Percentiles rank a stretch among this genome's conserved stretches.
These are phyloP conservation scores for Urochloa ruziziensis DNA, from an alignment of 176 grass and related monocot genomes.

Conservation along the genomic window DNA sequence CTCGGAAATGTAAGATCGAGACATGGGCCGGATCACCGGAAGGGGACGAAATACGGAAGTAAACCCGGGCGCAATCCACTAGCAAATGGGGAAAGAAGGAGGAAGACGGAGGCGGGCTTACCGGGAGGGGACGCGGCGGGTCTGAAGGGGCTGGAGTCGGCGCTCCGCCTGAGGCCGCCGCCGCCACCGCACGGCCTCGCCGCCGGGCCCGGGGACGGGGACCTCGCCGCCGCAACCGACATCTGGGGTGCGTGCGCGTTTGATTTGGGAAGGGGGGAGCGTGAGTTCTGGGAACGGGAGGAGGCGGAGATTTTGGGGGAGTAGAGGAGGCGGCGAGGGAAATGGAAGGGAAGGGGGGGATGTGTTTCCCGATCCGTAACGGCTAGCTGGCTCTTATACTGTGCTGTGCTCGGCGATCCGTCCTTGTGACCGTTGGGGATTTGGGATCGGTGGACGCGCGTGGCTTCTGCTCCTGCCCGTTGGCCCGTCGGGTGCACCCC, in stretches of 20 bases:
- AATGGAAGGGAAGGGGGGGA: not conserved
- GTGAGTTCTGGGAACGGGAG: not conserved
- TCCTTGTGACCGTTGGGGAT: conserved; percentile 18
- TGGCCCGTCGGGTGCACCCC: not conserved
- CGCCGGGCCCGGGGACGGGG: conserved; percentile 32
- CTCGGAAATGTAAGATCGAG: too few species aligned
- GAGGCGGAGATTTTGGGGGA: not conserved
- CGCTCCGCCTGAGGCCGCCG: conserved; percentile 35
- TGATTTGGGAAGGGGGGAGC: not conserved
- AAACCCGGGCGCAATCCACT: not conserved
- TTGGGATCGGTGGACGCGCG: not conserved
- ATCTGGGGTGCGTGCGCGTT: not conserved
- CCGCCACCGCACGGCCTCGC: conserved; percentile 14
- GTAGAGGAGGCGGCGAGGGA: not conserved
- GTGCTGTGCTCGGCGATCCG: not conserved
- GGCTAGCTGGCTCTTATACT: conserved; percentile 25
- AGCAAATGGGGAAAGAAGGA: not conserved
- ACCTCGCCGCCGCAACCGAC: conserved; percentile 41
- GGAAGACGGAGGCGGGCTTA: not conserved
- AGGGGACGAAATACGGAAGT: not conserved
- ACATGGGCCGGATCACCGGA: too few species aligned
- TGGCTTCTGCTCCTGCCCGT: not conserved
- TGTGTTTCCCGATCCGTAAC: not conserved
- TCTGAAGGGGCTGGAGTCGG: conserved; percentile 46
- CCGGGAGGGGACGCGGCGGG: not conserved